phyloP scores from a whole-genome alignment of 345 rosid genomes.

The Excoecaria cochinchinensis region DNA sequence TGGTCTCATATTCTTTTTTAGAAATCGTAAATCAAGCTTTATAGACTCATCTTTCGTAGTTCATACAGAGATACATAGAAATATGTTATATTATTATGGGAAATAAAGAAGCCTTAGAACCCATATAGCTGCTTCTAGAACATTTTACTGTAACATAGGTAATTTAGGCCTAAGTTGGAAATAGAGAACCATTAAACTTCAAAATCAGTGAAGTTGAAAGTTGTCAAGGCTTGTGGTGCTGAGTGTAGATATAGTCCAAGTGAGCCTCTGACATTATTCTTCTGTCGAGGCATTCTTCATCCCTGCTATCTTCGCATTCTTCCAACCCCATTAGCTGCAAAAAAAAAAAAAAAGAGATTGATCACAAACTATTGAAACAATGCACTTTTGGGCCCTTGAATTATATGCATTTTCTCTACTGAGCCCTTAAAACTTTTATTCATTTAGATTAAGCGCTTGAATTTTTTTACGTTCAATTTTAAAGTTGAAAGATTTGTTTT shows the following conservation, averaged over 20 bases:
- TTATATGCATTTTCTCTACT: no score
- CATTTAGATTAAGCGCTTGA: no score
- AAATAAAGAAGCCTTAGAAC: background rate
- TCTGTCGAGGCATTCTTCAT: conserved; percentile 62
- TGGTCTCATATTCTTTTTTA: background rate
- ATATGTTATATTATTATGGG: conserved; percentile 12
- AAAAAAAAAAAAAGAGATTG: background rate
- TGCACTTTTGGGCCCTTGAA: no score
- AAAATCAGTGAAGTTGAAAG: background rate
- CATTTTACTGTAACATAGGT: background rate
- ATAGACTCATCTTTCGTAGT: background rate
- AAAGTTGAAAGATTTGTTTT: no score
- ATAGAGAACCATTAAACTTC: background rate
- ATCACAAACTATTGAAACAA: no score
- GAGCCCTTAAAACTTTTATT: no score
- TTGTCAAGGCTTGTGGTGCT: conserved; percentile 57
- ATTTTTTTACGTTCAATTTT: no score
- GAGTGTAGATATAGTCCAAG: conserved; percentile 90
- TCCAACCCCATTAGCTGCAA: conserved; percentile 58
- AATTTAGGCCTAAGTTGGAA: background rate
- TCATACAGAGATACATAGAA: background rate
- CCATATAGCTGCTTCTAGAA: background rate
- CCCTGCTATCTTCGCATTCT: conserved; percentile 40
- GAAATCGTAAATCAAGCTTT: background rate
- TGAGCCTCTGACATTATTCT: conserved; percentile 67